A percentile compares a stretch with the other conserved stretches of the same genome.
phyloP scores from a whole-genome alignment of 208 protist genomes.

The Angomonas deanei region DNA sequence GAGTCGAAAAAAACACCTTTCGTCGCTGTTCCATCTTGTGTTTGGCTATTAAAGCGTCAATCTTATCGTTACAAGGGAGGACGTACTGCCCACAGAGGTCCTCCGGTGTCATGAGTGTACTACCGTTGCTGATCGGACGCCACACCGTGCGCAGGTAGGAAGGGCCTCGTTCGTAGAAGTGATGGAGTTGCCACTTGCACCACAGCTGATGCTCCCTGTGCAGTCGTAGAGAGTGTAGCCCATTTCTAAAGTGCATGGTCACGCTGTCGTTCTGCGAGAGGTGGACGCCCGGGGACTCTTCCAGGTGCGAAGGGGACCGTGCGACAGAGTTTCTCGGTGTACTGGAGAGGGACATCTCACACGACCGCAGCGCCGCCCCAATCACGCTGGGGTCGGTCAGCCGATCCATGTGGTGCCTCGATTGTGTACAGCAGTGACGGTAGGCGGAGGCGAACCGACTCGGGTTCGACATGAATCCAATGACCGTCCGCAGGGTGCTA shows the following conservation, averaged over 20 bases:
- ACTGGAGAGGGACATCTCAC: neutral
- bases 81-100: conserved; percentile 5
- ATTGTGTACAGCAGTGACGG: neutral
- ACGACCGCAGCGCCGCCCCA: conserved; percentile 2
- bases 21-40: neutral
- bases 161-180: neutral
- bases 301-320: no score
- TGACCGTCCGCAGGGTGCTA: neutral
- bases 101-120: neutral
- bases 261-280: neutral
- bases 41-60: neutral
- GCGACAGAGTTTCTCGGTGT: neutral
- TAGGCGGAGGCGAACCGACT: neutral
- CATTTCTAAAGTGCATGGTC: neutral
- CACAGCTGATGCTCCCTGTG: conserved; percentile 2
- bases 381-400: neutral
- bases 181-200: neutral
- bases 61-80: neutral
- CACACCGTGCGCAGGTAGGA: conserved; percentile 1
- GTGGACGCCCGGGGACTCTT: neutral
- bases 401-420: neutral
- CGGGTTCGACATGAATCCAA: neutral
- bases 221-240: neutral
- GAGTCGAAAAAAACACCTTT: neutral
- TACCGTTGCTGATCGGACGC: neutral